phyloP scores from a whole-genome alignment of 176 grass and related monocot species.

The Juncus effusus region DNA sequence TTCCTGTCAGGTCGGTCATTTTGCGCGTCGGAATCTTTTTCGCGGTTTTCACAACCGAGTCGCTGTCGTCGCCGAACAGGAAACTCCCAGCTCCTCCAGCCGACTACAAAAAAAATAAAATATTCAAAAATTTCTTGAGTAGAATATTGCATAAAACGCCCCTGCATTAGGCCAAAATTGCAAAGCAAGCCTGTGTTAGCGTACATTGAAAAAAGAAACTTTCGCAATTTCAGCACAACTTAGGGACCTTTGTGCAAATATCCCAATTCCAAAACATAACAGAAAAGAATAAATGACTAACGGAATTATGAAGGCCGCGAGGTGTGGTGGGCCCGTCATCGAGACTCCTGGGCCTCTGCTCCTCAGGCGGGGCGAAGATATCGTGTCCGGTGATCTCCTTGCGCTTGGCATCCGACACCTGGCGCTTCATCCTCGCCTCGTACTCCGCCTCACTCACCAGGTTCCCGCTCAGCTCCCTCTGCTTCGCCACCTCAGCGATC shows the following conservation, averaged over 20 bases:
- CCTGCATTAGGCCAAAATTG: too few relatives aligned
- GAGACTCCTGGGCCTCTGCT: slow-evolving; percentile 35
- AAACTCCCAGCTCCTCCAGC: slow-evolving; percentile 43
- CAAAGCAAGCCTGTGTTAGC: too few relatives aligned
- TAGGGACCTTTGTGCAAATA: too few relatives aligned
- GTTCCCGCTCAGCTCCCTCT: slow-evolving; percentile 76
- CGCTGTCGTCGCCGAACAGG: slow-evolving; percentile 61
- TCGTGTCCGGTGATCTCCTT: slow-evolving; percentile 84
- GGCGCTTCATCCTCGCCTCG: slow-evolving; percentile 63
- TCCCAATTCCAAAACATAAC: not conserved
- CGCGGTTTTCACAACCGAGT: slow-evolving; percentile 62
- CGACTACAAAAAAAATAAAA: slow-evolving; percentile 5
- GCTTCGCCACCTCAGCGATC: slow-evolving; percentile 77
- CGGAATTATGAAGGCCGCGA: slow-evolving; percentile 41
- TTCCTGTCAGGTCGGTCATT: slow-evolving; percentile 70
- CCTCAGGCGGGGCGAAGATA: slow-evolving; percentile 71
- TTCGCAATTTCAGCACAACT: too few relatives aligned
- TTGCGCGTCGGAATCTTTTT: slow-evolving; percentile 81
- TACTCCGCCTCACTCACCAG: slow-evolving; percentile 47
- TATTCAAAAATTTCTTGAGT: not conserved
- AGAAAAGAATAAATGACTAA: slow-evolving; percentile 11
- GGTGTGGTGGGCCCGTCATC: slow-evolving; percentile 22
- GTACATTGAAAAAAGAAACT: too few relatives aligned
- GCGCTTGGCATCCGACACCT: slow-evolving; percentile 62
- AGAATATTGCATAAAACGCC: too few relatives aligned